These are phyloP conservation scores for Ganoderma lingzhi DNA, from an alignment of 1,284 basidiomycete species.

Conservation along the genomic window DNA sequence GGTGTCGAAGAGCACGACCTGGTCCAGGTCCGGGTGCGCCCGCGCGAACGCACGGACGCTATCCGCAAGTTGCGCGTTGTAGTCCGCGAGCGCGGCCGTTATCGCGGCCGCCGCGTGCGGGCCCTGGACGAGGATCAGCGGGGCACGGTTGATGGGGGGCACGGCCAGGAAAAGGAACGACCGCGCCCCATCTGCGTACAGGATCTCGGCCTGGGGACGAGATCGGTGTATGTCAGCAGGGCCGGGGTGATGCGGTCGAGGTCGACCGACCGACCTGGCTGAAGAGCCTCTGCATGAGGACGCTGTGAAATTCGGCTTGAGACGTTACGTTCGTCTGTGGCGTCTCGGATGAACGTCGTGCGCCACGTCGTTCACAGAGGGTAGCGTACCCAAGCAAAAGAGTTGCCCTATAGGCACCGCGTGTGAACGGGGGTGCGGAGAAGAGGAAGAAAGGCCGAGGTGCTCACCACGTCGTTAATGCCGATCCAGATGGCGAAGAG, in stretches of 20 bases:
- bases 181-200: slow-evolving; percentile 63
- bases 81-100: slow-evolving; percentile 53
- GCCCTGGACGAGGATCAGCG: slow-evolving; percentile 61
- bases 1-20: slow-evolving; percentile 61
- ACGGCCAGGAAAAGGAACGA: slow-evolving; percentile 75
- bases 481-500: slow-evolving; percentile 73
- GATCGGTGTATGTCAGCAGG: slow-evolving; percentile 1
- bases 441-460: slow-evolving; percentile 13
- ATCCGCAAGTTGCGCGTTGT: slow-evolving; percentile 55
- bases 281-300: slow-evolving; percentile 63
- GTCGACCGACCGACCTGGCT: slow-evolving; percentile 51
- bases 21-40: slow-evolving; percentile 52
- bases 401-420: slow-evolving; percentile 51
- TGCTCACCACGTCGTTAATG: slow-evolving; percentile 66
- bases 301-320: slow-evolving; percentile 56
- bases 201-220: slow-evolving; percentile 57
- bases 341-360: slow-evolving; percentile 19
- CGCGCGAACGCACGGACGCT: slow-evolving; percentile 51
- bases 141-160: slow-evolving; percentile 67
- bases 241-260: neutral
- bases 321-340: slow-evolving; percentile 61
- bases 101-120: slow-evolving; percentile 46
- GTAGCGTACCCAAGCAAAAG: slow-evolving; percentile 55
- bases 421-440: slow-evolving; percentile 15
- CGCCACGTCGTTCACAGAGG: slow-evolving; percentile 10